Evolutionary conservation across 129 eudicot species (phyloP).

Genomic region (Apium graveolens): DNA sequence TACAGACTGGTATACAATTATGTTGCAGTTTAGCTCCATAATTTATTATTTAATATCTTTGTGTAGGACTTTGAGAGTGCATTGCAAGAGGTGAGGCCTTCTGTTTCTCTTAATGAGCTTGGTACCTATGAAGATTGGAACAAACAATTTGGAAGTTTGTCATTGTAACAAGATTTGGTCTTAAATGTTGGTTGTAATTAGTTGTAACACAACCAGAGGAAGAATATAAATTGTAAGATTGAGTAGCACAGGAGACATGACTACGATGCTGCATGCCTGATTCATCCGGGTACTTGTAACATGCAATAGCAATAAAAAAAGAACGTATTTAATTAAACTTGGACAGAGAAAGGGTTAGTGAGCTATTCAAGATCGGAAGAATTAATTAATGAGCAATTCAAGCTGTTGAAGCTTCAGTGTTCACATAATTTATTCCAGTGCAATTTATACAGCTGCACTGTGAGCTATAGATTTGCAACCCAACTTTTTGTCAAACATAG

Average conservation of each 20-base stretch:
- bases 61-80: slow-evolving; percentile 59
- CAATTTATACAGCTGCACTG: background rate
- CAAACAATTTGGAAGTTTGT: slow-evolving; percentile 76
- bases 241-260: background rate
- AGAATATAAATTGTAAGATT: background rate
- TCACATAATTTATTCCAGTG: background rate
- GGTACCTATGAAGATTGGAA: slow-evolving; percentile 77
- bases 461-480: background rate
- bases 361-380: background rate
- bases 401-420: background rate
- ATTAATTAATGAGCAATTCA: too few relatives aligned
- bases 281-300: background rate
- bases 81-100: slow-evolving; percentile 80
- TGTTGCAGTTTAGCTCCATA: background rate
- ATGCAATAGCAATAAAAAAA: background rate
- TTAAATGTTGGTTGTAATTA: background rate
- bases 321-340: background rate
- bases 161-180: slow-evolving; percentile 24
- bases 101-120: slow-evolving; percentile 72
- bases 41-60: background rate
- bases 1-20: background rate
- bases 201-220: background rate
- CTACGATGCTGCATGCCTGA: background rate
- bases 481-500: background rate
- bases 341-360: background rate